These are phyloP conservation scores for Wallacemonas sp. DNA, from an alignment of 208 protist genomes.

Conservation along the genomic window DNA sequence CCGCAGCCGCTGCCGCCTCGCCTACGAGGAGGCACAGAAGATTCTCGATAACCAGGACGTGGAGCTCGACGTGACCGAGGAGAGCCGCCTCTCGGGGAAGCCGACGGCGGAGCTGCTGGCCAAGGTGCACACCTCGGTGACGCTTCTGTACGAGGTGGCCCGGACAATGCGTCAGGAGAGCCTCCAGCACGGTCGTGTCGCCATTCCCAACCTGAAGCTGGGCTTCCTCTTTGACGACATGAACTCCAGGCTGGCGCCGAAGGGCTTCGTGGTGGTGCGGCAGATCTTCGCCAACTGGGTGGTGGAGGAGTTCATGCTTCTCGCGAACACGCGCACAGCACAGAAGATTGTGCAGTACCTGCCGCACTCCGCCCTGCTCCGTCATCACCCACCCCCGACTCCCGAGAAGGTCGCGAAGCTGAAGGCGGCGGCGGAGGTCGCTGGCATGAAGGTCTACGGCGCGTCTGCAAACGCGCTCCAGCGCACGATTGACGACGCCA, in stretches of 20 bases:
- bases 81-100: slow-evolving; percentile 21
- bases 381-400: slow-evolving; percentile 74
- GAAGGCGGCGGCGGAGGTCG: slow-evolving; percentile 20
- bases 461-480: slow-evolving; percentile 54
- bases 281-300: slow-evolving; percentile 87
- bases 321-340: slow-evolving; percentile 88
- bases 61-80: slow-evolving; percentile 34
- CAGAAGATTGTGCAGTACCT: slow-evolving; percentile 86
- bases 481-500: slow-evolving; percentile 35
- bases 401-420: slow-evolving; percentile 40
- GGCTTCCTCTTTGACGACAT: slow-evolving; percentile 66
- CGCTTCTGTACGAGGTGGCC: slow-evolving; percentile 62
- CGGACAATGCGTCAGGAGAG: slow-evolving; percentile 51
- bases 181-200: slow-evolving; percentile 54
- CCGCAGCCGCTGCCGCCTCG: slow-evolving; percentile 77
- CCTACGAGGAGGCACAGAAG: slow-evolving; percentile 85
- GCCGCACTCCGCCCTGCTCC: slow-evolving; percentile 77
- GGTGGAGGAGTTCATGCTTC: slow-evolving; percentile 94
- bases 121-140: slow-evolving; percentile 55
- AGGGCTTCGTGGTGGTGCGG: slow-evolving; percentile 47
- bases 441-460: slow-evolving; percentile 41
- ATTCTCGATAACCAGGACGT: slow-evolving; percentile 59
- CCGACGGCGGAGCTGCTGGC: slow-evolving; percentile 12
- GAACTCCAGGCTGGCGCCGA: slow-evolving; percentile 33
- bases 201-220: slow-evolving; percentile 54